phyloP scores from a whole-genome alignment of 257 asterid genomes.

The Solanum peruvianum region DNA sequence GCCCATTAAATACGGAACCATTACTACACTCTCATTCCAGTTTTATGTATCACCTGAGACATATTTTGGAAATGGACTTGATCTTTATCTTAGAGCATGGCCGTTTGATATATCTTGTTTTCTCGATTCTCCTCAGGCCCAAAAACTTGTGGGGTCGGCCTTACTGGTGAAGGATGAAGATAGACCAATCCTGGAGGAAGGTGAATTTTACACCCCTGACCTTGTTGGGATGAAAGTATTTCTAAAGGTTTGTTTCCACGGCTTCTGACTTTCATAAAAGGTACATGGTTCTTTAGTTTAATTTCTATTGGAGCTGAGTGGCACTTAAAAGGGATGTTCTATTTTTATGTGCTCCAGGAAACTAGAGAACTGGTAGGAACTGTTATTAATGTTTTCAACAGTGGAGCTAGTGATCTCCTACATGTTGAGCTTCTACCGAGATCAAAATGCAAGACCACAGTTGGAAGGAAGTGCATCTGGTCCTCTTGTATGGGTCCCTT shows the following conservation, averaged over 20 bases:
- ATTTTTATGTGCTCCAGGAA: conserved; percentile 26
- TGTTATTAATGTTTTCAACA: conserved; percentile 62
- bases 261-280: neutral
- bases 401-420: conserved; percentile 89
- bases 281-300: neutral
- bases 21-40: neutral
- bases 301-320: neutral
- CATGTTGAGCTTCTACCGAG: conserved; percentile 52
- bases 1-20: neutral
- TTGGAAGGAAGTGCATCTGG: conserved; percentile 36
- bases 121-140: conserved; percentile 46
- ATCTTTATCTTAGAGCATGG: neutral
- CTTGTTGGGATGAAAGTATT: conserved; percentile 81
- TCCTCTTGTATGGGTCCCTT: conserved; percentile 82
- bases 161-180: conserved; percentile 64
- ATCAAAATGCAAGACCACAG: conserved; percentile 18
- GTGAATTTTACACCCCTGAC: conserved; percentile 75
- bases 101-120: neutral
- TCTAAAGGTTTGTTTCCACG: conserved; percentile 56
- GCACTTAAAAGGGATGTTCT: neutral
- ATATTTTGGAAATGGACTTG: neutral
- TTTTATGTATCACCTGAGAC: neutral
- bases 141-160: conserved; percentile 80
- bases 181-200: conserved; percentile 79
- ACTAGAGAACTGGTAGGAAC: conserved; percentile 71